Evolutionary conservation across 148 eudicot species (phyloP), one percentile per base, ranked within the genome.

Genomic region (Polygonum aviculare): DNA sequence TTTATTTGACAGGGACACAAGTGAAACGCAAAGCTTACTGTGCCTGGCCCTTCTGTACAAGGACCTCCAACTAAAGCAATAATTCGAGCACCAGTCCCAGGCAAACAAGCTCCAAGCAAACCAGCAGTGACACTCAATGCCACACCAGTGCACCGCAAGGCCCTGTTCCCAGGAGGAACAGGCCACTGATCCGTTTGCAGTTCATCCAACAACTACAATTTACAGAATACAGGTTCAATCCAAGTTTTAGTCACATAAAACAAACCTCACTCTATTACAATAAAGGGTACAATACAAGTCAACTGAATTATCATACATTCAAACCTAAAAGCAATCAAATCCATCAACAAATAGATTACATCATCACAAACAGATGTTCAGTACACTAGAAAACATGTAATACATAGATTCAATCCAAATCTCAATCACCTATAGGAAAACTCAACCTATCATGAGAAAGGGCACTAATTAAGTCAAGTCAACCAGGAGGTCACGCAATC

Each of bases 21-120:
- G 0, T 71, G 77, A 22, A 74, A 67, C 8, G 67, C 75, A 26
- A 54, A 74, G 75, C 87, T 74, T 88, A 94, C 98, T 81, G 91
- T 74, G 74, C 98, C 98, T 2, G 98, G 97, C 47, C 98, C 98
- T 85, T 94, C 98, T 7, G 98, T 94, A 85, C 98, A 94, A 50
- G 98, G 98, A 78, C 98, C 98, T 18, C 98, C 98, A 12, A 92
- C 97, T 79, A 94, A 84, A 77, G 94, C 96, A 45, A 94, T 79
- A 75, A 94, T 94, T 49, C 98, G 83, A 78, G 94, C 98, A 76
- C 96, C 82, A 35, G 97, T 89, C 22, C 97, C 94, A 11, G 94
- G 89, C 75, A 76, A 77, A 86, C 96, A 92, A 44, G 96, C 98
- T 62, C 91, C 94, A 57, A 94, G 85, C 78, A 94, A 83, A 14